A percentile compares a stretch with the other conserved stretches of the same genome.
These are phyloP conservation scores for Eremochloa ophiuroides DNA, from an alignment of 176 grass and related monocot genomes.

Conservation along the genomic window DNA sequence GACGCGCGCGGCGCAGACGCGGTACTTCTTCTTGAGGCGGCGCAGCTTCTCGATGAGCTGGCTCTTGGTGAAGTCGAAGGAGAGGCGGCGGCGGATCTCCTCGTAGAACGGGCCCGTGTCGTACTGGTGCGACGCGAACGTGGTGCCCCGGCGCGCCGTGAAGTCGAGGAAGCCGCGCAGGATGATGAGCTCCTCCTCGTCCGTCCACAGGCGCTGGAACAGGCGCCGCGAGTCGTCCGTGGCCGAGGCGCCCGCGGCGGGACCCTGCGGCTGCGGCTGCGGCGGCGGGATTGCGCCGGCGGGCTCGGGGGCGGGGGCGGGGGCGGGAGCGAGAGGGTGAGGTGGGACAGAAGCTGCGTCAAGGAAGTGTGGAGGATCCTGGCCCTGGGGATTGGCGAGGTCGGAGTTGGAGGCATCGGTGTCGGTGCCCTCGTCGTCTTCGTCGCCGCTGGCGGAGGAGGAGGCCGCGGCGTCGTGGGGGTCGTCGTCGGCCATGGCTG, in stretches of 20 bases:
- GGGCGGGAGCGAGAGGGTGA: not conserved
- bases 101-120: conserved; percentile 91
- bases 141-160: conserved; percentile 83
- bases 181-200: conserved; percentile 89
- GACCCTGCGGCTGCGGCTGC: not conserved
- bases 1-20: conserved; percentile 58
- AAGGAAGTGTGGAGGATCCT: not conserved
- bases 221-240: conserved; percentile 74
- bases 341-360: not conserved
- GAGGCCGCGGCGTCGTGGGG: conserved; percentile 31
- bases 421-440: conserved; percentile 49
- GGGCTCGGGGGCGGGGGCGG: not conserved
- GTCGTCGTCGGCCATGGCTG: conserved; percentile 41
- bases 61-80: conserved; percentile 81
- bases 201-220: conserved; percentile 93
- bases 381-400: not conserved
- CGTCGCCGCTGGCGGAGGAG: conserved; percentile 35
- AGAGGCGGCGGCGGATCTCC: conserved; percentile 70
- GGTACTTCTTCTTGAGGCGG: conserved; percentile 95
- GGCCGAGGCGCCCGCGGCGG: not conserved
- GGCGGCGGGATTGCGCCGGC: not conserved
- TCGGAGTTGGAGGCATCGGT: conserved; percentile 27
- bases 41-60: conserved; percentile 97
- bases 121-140: conserved; percentile 90
- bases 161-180: conserved; percentile 79